Base-by-base conservation (phyloP, 805 yeast genomes). In the Yamadazyma scolyti region DNA sequence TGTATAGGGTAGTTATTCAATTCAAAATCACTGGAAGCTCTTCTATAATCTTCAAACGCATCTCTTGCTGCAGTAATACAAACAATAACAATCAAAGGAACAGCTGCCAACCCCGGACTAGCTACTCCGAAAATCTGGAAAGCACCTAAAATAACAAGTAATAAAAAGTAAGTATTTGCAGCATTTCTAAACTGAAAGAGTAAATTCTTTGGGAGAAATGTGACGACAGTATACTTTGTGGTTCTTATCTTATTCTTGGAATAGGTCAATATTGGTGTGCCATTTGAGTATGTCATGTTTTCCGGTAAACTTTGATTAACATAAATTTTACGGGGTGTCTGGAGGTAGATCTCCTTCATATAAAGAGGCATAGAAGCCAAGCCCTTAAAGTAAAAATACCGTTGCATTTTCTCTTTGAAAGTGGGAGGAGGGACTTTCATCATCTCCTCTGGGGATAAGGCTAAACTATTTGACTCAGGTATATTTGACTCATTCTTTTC, bases 71-170 rank as follows among this genome's bases (percentile, higher is more conserved):
- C 89, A 2, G 93, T 83, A 41, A 83, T 62, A 33, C 68, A 65
- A 12, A 83, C 88, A 62, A 83, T 82, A 34, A 83, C 89, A 52
- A 82, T 80, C 50, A 83, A 72, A 3, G 94, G 94, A 20, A 82
- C 89, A 2, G 88, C 84, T 13, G 83, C 81, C 47, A 83, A 61
- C 2, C 77, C 90, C 1, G 93, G 88, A 37, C 66, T 67, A 19
- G 74, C 68, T 13, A 81, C 88, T 27, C 94, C 94, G 51, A 83
- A 83, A 27, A 83, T 75, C 39, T 76, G 66, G 54, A 80, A 79
- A 5, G 65, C 62, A 9, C 82, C 81, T 40, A 77, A 52, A 19
- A 77, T 73, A 35, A 72, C 70, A 46, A 75, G 58, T 12, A 73
- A 43, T 43, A 77, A 58, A 61, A 77, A 77, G 49, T 77, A 77